Percentiles rank a stretch among this genome's conserved stretches.
Evolutionary conservation across 2,329 filamentous ascomycete genomes (phyloP).

Genomic region (Tolypocladium album): DNA sequence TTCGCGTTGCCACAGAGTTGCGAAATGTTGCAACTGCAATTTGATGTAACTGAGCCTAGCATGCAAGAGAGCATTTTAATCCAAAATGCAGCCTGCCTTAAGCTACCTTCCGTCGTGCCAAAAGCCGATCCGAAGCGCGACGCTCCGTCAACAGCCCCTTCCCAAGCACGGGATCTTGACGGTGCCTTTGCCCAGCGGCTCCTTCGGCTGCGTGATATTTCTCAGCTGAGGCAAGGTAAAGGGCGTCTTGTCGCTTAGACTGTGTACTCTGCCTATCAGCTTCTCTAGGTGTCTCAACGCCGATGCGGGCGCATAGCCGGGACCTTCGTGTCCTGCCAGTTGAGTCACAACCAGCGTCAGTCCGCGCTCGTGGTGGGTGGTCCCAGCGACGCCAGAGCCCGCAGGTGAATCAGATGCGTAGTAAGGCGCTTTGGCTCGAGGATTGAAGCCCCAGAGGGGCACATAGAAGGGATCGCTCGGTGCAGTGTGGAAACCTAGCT

Average conservation of each 20-base stretch:
- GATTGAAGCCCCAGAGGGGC: constrained; percentile 25
- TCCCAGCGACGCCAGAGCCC: constrained; percentile 58
- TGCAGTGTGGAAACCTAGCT: constrained; percentile 54
- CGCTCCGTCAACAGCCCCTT: neutral
- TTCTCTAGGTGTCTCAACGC: constrained; percentile 67
- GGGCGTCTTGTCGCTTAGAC: constrained; percentile 29
- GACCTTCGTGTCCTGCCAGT: constrained; percentile 56
- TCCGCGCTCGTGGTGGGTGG: constrained; percentile 61
- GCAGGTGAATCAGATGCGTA: constrained; percentile 35
- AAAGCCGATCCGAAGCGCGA: no score
- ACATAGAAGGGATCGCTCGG: constrained; percentile 58
- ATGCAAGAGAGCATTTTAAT: no score
- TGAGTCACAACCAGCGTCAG: constrained; percentile 60
- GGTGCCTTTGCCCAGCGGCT: constrained; percentile 11
- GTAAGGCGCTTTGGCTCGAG: constrained; percentile 33
- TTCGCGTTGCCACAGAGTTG: neutral
- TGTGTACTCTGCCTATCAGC: constrained; percentile 58
- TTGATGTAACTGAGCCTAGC: neutral
- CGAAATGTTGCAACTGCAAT: neutral
- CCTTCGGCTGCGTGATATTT: constrained; percentile 7
- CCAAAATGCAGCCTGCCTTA: neutral
- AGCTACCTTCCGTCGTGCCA: neutral
- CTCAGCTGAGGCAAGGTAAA: constrained; percentile 19
- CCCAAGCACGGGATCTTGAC: constrained; percentile 22
- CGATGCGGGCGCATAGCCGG: constrained; percentile 57